Evolutionary conservation across 1,139 yeast species (phyloP).

Genomic region (Pichia sp.): DNA sequence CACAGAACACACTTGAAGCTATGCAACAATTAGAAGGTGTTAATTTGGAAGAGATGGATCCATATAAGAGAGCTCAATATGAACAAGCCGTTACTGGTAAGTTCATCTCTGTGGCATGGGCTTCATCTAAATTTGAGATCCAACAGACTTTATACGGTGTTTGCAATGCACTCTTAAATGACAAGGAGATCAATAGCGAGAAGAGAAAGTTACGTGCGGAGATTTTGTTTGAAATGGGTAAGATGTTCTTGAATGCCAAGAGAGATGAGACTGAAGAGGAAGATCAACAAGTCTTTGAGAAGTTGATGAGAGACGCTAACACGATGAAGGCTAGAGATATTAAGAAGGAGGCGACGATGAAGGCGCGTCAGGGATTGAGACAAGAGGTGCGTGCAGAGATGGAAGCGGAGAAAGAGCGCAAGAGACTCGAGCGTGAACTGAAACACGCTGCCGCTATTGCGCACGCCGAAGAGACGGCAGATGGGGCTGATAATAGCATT

Average conservation of each 20-base stretch:
- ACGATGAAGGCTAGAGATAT: slow-evolving; percentile 31
- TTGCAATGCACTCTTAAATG: slow-evolving; percentile 51
- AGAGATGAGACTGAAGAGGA: slow-evolving; percentile 67
- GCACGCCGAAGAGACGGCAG: no score
- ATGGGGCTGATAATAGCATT: no score
- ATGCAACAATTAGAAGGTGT: slow-evolving; percentile 55
- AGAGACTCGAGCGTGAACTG: no score
- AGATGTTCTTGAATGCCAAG: slow-evolving; percentile 44
- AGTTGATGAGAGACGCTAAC: slow-evolving; percentile 64
- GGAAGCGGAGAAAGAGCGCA: no score
- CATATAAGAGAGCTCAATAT: slow-evolving; percentile 50
- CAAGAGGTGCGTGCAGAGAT: background rate
- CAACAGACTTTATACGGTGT: slow-evolving; percentile 62
- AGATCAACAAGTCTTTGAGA: slow-evolving; percentile 71
- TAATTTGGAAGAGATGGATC: slow-evolving; percentile 42
- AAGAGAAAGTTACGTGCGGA: slow-evolving; percentile 53
- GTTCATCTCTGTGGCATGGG: slow-evolving; percentile 74
- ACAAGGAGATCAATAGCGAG: slow-evolving; percentile 44
- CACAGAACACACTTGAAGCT: slow-evolving; percentile 83
- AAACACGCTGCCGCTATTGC: no score
- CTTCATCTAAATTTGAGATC: slow-evolving; percentile 66
- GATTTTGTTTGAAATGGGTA: slow-evolving; percentile 51
- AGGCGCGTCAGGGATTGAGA: slow-evolving; percentile 4
- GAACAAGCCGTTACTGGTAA: slow-evolving; percentile 67
- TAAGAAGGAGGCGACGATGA: slow-evolving; percentile 16